These are phyloP conservation scores for Tilletia horrida DNA, from an alignment of 1,284 basidiomycete species.

Conservation along the genomic window DNA sequence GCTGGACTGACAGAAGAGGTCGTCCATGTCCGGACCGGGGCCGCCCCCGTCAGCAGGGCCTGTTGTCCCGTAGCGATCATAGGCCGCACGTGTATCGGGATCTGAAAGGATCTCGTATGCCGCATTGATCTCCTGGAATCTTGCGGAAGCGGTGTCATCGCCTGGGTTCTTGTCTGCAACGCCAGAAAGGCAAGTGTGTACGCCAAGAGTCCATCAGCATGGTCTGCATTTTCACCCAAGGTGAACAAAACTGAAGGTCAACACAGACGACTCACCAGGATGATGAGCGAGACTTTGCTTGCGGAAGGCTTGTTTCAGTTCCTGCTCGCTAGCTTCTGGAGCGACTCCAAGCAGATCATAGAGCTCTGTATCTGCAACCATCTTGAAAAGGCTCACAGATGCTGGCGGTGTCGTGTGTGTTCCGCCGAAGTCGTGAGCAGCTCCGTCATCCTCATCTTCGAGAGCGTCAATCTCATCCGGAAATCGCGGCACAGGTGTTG, in stretches of 20 bases:
- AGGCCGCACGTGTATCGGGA: slow-evolving; percentile 16
- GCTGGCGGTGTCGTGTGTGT: no score
- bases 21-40: slow-evolving; percentile 36
- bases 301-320: slow-evolving; percentile 72
- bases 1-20: slow-evolving; percentile 36
- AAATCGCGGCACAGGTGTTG: neutral
- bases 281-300: slow-evolving; percentile 45
- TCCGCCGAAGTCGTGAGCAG: no score
- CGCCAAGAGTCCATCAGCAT: neutral
- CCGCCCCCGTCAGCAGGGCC: neutral
- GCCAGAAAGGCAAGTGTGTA: no score
- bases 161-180: slow-evolving; percentile 26
- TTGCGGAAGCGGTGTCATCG: slow-evolving; percentile 40
- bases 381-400: neutral
- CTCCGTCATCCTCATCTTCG: no score
- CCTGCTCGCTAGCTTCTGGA: slow-evolving; percentile 70
- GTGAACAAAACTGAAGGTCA: neutral
- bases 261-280: slow-evolving; percentile 23
- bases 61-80: slow-evolving; percentile 13
- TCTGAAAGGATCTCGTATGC: slow-evolving; percentile 44
- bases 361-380: slow-evolving; percentile 65
- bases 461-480: neutral
- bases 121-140: slow-evolving; percentile 49
- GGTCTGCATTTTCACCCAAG: neutral
- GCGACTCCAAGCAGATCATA: slow-evolving; percentile 72